Evolutionary conservation across 108 stramenopile species (phyloP).

Genomic region (Thalassiosira profunda): DNA sequence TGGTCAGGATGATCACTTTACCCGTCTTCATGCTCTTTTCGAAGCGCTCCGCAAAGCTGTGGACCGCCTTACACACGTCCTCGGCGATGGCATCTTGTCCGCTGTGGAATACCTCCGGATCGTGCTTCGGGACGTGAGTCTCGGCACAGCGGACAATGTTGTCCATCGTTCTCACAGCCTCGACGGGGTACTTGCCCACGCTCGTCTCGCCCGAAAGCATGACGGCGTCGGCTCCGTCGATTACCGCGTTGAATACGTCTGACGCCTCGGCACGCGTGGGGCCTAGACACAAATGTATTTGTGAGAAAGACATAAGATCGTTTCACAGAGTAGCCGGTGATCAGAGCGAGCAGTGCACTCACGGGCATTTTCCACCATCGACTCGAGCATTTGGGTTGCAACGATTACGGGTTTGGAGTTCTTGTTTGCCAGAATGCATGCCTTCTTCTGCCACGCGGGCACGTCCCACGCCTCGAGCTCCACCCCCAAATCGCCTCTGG

Average conservation of each 20-base stretch:
- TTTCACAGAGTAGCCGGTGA: too few relatives aligned
- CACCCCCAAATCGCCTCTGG: slow-evolving; percentile 87
- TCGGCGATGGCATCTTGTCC: too few relatives aligned
- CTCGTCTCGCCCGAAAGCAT: slow-evolving; percentile 99
- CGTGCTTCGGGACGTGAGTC: too few relatives aligned
- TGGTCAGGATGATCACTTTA: slow-evolving; percentile 96
- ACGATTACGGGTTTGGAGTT: slow-evolving; percentile 97
- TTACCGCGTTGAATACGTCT: slow-evolving; percentile 99
- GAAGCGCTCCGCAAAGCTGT: slow-evolving; percentile 52
- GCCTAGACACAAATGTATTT: slow-evolving; percentile 77
- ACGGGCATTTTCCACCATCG: slow-evolving; percentile 85
- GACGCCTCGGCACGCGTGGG: slow-evolving; percentile 98
- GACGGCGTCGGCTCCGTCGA: slow-evolving; percentile 99
- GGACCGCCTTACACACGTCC: slow-evolving; percentile 79
- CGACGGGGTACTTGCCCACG: slow-evolving; percentile 95
- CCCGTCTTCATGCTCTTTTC: too few relatives aligned
- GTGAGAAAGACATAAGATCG: neutral
- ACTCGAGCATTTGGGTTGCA: slow-evolving; percentile 99
- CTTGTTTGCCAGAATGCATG: slow-evolving; percentile 94
- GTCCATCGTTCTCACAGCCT: slow-evolving; percentile 95
- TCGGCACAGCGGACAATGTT: slow-evolving; percentile 88
- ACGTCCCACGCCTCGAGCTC: slow-evolving; percentile 96
- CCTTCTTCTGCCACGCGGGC: slow-evolving; percentile 98
- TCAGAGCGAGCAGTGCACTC: too few relatives aligned
- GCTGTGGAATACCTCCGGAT: too few relatives aligned